Conservation (phyloP, 2,329 filamentous ascomycete genomes). For the Tolypocladium tropicale region DNA sequence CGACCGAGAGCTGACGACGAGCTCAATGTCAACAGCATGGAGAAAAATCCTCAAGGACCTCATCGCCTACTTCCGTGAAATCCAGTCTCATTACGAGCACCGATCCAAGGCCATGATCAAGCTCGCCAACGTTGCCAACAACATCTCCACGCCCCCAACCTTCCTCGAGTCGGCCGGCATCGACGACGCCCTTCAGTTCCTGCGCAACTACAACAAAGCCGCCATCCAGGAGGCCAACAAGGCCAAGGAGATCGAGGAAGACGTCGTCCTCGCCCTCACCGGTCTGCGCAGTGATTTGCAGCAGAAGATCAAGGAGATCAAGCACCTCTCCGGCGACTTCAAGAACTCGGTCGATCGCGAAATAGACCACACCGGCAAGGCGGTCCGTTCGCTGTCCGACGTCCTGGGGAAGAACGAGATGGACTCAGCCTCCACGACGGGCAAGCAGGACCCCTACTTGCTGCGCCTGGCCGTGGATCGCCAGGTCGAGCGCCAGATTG, state of each 20-base stretch:
- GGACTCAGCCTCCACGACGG: slow-evolving; percentile 61
- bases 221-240: slow-evolving; percentile 75
- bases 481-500: slow-evolving; percentile 83
- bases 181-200: slow-evolving; percentile 71
- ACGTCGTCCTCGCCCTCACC: slow-evolving; percentile 80
- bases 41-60: slow-evolving; percentile 90
- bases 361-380: slow-evolving; percentile 72
- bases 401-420: slow-evolving; percentile 68
- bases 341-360: slow-evolving; percentile 96
- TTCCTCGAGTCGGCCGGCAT: slow-evolving; percentile 79
- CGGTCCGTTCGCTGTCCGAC: slow-evolving; percentile 73
- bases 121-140: slow-evolving; percentile 75
- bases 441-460: slow-evolving; percentile 88
- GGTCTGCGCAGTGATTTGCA: slow-evolving; percentile 80
- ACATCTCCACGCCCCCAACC: slow-evolving; percentile 60
- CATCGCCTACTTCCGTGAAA: slow-evolving; percentile 86
- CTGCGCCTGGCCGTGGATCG: slow-evolving; percentile 77
- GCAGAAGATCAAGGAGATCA: slow-evolving; percentile 98
- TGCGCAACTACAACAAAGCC: slow-evolving; percentile 75
- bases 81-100: slow-evolving; percentile 80
- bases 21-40: slow-evolving; percentile 56
- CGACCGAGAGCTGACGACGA: background rate
- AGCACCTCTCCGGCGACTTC: slow-evolving; percentile 84
- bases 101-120: slow-evolving; percentile 75
- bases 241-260: slow-evolving; percentile 79